Base-by-base conservation (phyloP, 2,329 filamentous ascomycete species). In the Ceratocystis huliohia region DNA sequence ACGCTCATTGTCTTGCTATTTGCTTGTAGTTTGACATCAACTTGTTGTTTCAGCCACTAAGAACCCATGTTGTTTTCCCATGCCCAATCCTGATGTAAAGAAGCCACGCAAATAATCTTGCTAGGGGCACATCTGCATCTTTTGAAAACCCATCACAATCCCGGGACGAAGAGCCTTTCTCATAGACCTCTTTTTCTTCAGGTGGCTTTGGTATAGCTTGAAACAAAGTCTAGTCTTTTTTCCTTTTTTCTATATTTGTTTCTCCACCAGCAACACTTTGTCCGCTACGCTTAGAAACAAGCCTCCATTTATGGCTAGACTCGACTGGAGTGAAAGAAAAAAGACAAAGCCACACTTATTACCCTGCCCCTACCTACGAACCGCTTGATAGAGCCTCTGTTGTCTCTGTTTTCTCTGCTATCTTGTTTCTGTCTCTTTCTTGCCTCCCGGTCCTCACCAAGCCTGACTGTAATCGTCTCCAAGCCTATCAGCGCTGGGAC, bases 21-120 rank as follows among this genome's bases (percentile, higher is more conserved):
- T 57, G 30, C 13, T 57, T 30, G 25, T 28, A 30, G 30, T 10
- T 57, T 28, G 53, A 6, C 53, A 22, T 57, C 20, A 28, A 56
- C 50, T 3, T 33, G 53, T 57, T 8, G 53, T 57, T 57, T 57
- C 25, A 57, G 53, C 53, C 53, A 57, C 53, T 57, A 33, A 57
- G 53, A 57, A 22, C 25, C 8, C 25, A 57, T 28, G 22, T 6
- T 30, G n/a, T 28, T 30, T 57, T 57, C 53, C 53, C 25, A 57
- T 28, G 5, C 53, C 25, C 53, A 30, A 57, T 57, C 53, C 53
- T 57, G 53, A 57, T 57, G 53, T 22, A 17, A 28, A 15, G 22
- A 15, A 33, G 53, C 53, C 25, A 57, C 53, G 53, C 53, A 57
- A 57, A 57, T 22, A 30, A 57, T 15, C 53, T 33, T 17, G 25